Evolutionary conservation across 1,284 basidiomycete genomes (phyloP).

Genomic region (Flammula alnicola): DNA sequence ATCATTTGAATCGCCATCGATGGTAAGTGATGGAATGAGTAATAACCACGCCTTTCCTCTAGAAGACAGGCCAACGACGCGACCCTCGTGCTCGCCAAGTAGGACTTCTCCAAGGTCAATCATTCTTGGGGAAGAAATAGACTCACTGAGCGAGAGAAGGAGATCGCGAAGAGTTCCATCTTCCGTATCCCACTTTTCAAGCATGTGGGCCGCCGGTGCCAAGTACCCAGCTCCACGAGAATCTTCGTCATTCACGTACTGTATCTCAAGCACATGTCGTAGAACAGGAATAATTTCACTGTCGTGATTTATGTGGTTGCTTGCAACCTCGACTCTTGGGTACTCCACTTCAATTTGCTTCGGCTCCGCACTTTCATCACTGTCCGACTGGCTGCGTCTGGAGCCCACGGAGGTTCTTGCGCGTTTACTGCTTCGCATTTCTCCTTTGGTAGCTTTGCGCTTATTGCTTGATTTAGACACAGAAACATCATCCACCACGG

Average conservation of each 20-base stretch:
- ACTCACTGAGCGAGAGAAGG: slow-evolving; percentile 37
- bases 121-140: slow-evolving; percentile 28
- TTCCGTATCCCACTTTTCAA: slow-evolving; percentile 41
- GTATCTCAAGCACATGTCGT: slow-evolving; percentile 46
- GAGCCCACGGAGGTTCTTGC: slow-evolving; percentile 20
- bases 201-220: too few species aligned
- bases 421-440: slow-evolving; percentile 18
- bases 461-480: slow-evolving; percentile 13
- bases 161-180: slow-evolving; percentile 43
- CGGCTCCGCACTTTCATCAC: too few species aligned
- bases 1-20: slow-evolving; percentile 40
- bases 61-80: slow-evolving; percentile 30
- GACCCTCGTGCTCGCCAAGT: slow-evolving; percentile 26
- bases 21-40: slow-evolving; percentile 37
- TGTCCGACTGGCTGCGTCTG: neutral
- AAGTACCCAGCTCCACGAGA: too few species aligned
- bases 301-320: neutral
- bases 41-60: slow-evolving; percentile 36
- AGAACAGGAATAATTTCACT: slow-evolving; percentile 39
- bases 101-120: slow-evolving; percentile 33
- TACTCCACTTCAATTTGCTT: neutral
- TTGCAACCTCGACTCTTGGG: too few species aligned
- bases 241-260: slow-evolving; percentile 36
- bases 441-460: slow-evolving; percentile 17
- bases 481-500: slow-evolving; percentile 7